Evolutionary conservation across 2,329 filamentous ascomycete genomes (phyloP).

Genomic region (Penicillium verrucosum): DNA sequence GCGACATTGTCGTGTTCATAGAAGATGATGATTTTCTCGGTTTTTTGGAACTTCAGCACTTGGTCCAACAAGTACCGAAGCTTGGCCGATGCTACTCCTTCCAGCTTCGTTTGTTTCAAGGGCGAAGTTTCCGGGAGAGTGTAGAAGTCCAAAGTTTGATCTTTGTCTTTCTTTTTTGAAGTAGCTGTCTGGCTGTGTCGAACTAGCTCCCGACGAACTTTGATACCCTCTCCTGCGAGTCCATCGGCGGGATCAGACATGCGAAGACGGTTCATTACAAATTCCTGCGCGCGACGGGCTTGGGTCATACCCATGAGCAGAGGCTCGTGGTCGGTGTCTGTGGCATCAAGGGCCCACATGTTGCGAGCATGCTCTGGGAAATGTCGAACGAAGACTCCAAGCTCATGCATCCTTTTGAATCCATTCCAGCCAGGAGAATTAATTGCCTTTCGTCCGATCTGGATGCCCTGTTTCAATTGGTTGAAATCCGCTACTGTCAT

Average conservation of each 20-base stretch:
- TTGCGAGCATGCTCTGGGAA: slow-evolving; percentile 62
- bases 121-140: slow-evolving; percentile 45
- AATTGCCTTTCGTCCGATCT: slow-evolving; percentile 59
- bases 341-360: slow-evolving; percentile 65
- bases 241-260: slow-evolving; percentile 38
- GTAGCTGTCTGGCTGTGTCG: slow-evolving; percentile 14
- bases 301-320: slow-evolving; percentile 58
- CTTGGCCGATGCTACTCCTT: slow-evolving; percentile 84
- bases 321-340: slow-evolving; percentile 40
- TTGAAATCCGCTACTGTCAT: slow-evolving; percentile 60
- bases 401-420: slow-evolving; percentile 69
- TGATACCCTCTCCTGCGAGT: slow-evolving; percentile 42
- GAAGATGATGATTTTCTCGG: slow-evolving; percentile 88
- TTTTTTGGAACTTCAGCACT: slow-evolving; percentile 63
- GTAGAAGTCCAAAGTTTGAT: slow-evolving; percentile 4
- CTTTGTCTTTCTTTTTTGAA: too few species aligned
- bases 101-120: slow-evolving; percentile 59
- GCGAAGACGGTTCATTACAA: slow-evolving; percentile 45
- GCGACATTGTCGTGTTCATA: slow-evolving; percentile 86
- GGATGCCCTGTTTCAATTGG: slow-evolving; percentile 63
- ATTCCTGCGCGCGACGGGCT: slow-evolving; percentile 54
- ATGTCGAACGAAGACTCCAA: slow-evolving; percentile 67
- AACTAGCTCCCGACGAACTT: slow-evolving; percentile 30
- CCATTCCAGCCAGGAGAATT: slow-evolving; percentile 62
- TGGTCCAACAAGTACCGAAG: slow-evolving; percentile 78